Evolutionary conservation across 192 early-diverging fungal genomes (phyloP).

Genomic region (Oehlia diaphana): DNA sequence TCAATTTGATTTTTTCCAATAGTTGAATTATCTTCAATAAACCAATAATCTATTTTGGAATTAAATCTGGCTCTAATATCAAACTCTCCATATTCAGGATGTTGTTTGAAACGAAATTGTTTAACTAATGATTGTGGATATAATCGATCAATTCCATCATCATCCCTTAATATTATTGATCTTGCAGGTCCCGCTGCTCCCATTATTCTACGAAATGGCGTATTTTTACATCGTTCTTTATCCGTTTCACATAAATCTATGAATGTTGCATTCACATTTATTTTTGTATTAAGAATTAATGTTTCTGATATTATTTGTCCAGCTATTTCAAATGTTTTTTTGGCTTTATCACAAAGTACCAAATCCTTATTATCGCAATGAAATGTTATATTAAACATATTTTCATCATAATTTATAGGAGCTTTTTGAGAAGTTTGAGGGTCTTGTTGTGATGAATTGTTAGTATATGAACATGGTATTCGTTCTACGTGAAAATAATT

Average conservation of each 20-base stretch:
- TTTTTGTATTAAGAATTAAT: conserved; percentile 27
- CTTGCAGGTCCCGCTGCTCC: conserved; percentile 38
- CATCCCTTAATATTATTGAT: conserved; percentile 35
- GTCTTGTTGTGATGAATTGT: no score
- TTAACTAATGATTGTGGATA: conserved; percentile 47
- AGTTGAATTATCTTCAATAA: conserved; percentile 18
- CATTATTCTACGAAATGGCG: neutral
- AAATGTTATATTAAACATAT: neutral
- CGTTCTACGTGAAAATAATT: no score
- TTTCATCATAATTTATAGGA: no score
- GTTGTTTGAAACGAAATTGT: conserved; percentile 31
- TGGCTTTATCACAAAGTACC: conserved; percentile 28
- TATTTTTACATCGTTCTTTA: neutral
- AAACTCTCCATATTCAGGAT: conserved; percentile 31
- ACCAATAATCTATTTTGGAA: conserved; percentile 34
- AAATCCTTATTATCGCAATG: neutral
- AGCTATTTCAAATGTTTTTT: conserved; percentile 32
- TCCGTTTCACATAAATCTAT: conserved; percentile 29
- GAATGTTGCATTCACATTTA: conserved; percentile 41
- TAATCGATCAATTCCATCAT: conserved; percentile 37
- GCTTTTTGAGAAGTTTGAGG: no score
- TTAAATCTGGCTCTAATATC: conserved; percentile 44
- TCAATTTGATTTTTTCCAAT: conserved; percentile 34
- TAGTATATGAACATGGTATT: no score
- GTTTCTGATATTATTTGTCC: conserved; percentile 32